Evolutionary conservation across 192 early-diverging fungal species (phyloP), one percentile per base, ranked within the genome.

Genomic region (Helicostylum pulchrum): DNA sequence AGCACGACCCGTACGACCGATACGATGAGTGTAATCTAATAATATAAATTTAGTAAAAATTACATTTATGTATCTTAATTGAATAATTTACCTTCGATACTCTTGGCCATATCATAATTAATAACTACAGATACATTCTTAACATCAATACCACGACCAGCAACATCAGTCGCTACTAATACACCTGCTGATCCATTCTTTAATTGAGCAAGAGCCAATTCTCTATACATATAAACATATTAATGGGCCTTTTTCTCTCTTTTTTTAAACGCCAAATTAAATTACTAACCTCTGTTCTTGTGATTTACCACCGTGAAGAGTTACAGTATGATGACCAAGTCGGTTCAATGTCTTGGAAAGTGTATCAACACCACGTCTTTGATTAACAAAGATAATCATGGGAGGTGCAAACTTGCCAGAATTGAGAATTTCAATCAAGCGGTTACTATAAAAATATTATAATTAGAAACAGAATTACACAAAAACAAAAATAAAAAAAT

Each of bases 71-170:
- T n/a, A n/a, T n/a, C n/a, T n/a, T n/a, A 8, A 43, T 26, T 50
- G 32, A 10, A 23, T 17, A 14, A 23, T 56, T 34, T 77, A 87
- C 87, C 84, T 86, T 98, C 95, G 77, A 99, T 96, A 62, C 88
- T 92, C 75, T 96, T 97, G 46, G 95, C 90, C 96, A 99, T 99
- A 64, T 98, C 94, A 75, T 87, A 98, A 75, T 99, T 99, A 48
- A 99, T 73, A 4, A 99, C 97, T 52, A 98, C 73, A 4, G 92
- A 94, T 17, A 99, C 94, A 68, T 99, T 90, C 69, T 97, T 94
- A 65, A 99, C 86, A 79, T 99, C 97, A 70, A 99, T 96, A 83
- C 97, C 97, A 75, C 97, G 93, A 42, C 94, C 95, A 42, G 96
- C 97, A 17, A 99, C 97, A 79, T 99, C 96, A 0, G 96, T 99